These are phyloP conservation scores for Pinus tabuliformis DNA, from an alignment of 75 land plant genomes.

Conservation along the genomic window DNA sequence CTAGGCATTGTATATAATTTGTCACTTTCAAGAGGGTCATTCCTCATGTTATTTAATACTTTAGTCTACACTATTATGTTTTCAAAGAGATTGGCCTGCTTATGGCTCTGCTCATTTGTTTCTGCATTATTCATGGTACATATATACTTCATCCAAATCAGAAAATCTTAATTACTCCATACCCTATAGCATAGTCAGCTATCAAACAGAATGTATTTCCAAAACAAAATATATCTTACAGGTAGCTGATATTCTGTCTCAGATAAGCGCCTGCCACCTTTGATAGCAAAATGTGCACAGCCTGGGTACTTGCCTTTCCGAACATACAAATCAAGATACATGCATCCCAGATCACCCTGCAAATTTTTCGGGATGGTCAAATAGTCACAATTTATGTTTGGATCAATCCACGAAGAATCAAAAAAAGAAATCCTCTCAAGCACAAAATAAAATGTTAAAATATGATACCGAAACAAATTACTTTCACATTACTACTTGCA, in stretches of 20 bases:
- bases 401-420: not conserved
- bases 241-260: conserved; percentile 89
- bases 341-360: conserved; percentile 89
- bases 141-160: no score
- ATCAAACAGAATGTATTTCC: not conserved
- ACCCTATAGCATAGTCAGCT: not conserved
- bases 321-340: conserved; percentile 88
- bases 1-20: not conserved
- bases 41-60: not conserved
- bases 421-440: not conserved
- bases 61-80: not conserved
- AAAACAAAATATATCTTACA: conserved; percentile 42
- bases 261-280: conserved; percentile 85
- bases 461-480: not conserved
- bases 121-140: not conserved
- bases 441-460: conserved; percentile 5
- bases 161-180: not conserved
- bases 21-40: not conserved
- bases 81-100: not conserved
- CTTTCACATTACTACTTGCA: not conserved
- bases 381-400: not conserved
- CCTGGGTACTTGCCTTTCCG: conserved; percentile 84
- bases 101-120: not conserved
- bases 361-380: not conserved
- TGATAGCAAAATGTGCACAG: conserved; percentile 95